phyloP scores from a whole-genome alignment of 1,284 basidiomycete genomes.

The Ceratobasidium sp. region DNA sequence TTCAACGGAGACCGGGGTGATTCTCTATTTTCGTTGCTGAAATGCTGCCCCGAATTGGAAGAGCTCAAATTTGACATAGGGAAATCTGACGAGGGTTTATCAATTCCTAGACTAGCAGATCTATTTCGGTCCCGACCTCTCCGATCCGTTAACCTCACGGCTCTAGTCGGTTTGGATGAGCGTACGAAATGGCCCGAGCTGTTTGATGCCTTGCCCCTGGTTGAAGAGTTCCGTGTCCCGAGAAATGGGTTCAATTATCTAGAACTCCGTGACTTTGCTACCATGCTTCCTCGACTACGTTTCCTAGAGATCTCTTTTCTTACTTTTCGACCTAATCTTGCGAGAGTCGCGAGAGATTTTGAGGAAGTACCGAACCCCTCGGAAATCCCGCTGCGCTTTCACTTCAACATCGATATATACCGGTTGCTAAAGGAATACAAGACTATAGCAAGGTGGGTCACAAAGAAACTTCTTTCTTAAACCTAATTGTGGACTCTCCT shows the following conservation, averaged over 20 bases:
- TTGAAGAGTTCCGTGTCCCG: neutral
- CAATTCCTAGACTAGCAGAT: neutral
- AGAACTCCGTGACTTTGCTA: neutral
- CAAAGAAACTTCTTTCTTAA: neutral
- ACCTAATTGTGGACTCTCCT: neutral
- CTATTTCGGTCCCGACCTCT: neutral
- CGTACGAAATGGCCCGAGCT: neutral
- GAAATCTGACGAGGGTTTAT: neutral
- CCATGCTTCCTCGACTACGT: neutral
- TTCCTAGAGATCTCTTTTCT: too few relatives aligned
- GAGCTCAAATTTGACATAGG: neutral
- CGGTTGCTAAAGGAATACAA: neutral
- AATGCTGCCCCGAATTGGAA: neutral
- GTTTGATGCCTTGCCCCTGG: neutral
- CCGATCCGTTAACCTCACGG: neutral
- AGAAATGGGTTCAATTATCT: neutral
- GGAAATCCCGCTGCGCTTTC: neutral
- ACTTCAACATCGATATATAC: neutral
- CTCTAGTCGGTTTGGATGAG: neutral
- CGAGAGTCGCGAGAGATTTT: too few relatives aligned
- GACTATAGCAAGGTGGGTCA: neutral
- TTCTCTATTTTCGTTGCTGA: neutral
- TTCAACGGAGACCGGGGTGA: constrained; percentile 5
- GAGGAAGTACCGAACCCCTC: neutral
- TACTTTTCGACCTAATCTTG: too few relatives aligned